Base-by-base conservation (phyloP, 768 basidiomycete species). In the Candolleomyces eurysporus region DNA sequence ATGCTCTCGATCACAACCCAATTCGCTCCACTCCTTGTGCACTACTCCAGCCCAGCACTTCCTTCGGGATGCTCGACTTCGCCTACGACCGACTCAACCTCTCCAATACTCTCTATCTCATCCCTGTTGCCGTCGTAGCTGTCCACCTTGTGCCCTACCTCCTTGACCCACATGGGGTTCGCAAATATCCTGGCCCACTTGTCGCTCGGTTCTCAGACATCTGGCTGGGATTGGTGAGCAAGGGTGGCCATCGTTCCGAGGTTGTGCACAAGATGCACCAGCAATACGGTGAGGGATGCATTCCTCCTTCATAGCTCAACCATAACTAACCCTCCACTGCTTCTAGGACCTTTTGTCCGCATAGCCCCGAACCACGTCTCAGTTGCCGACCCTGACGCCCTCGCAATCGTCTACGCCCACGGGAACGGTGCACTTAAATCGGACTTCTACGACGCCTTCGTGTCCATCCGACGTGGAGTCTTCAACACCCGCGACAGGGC, bases 371-470 rank as follows among this genome's bases (percentile, higher is more conserved):
- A 90, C 66, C 89, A 92, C 65, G 77, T 94, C 9, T 91, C 89
- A 1, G 79, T 94, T 52, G 84, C 89, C 11, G 86, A 91, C 66
- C 91, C 93, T 0, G 87, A 86, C 0, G 93, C 92, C 0, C 82
- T 95, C 14, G 79, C 79, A 43, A 69, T 86, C 60, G 79, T 96
- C 14, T 94, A 94, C 67, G 92, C 87, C 0, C 93, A 85, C 67
- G 92, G 92, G 4, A 93, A 87, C 60, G 92, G 93, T n/a, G 84
- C 89, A 5, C 80, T 89, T 60, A 94, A 94, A 68, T 84, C 87
- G 16, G 69, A 82, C n/a, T 92, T 92, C 71, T 92, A 90, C 69
- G 87, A 90, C 60, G 85, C 85, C 14, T 93, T 94, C 66, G 89
- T 92, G 26, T 87, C 88, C 31, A 90, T 91, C 60, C 77, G 76